Evolutionary conservation across 768 basidiomycete genomes (phyloP), one percentile per base, ranked within the genome.

Genomic region (Trametes gibbosa): DNA sequence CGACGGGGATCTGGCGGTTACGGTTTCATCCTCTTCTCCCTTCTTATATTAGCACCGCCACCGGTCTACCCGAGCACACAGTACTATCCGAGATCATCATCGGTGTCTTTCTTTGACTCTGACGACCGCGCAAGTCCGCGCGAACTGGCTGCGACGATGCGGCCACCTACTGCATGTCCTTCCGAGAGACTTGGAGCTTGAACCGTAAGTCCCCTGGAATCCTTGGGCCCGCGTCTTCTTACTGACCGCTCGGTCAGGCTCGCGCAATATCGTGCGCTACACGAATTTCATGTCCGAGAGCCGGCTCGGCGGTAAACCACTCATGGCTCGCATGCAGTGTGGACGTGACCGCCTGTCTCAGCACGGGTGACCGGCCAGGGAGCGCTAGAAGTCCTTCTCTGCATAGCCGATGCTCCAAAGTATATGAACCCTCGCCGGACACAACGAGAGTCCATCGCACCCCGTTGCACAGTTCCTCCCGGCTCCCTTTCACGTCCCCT

Each of bases 1-100:
- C 55, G 55, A 56, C 55, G 55, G 55, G 40, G 55, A 21, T 42
- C n/a, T 54, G 21, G 53, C 53, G 46, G 34, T 37, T n/a, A n/a
- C 23, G 43, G 55, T 56, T 47, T 56, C 47, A 56, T n/a, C 40
- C 55, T 25, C 39, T 49, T 49, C 47, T 41, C 23, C 29, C 13
- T 48, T 56, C 40, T 50, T 47, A 56, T 16, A 21, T 21, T 56
- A 39, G 40, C 55, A 56, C 46, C 6, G 47, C 55, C 55, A 56
- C 55, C 47, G 27, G 5, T 10, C 25, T 56, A 56, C 37, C 39
- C 55, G 55, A 56, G 8, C n/a, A 25, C 14, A 32, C 21, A 3
- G 17, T 42, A 25, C 10, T 32, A 32, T 32, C 46, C 55, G 55
- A 56, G 55, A 56, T 49, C 45, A 35, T 27, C 27, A 41, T 49